A percentile compares a stretch with the other conserved stretches of the same genome.
These are phyloP conservation scores for Rhizophagus prolifer DNA, from an alignment of 192 early-diverging fungal species.

Conservation along the genomic window DNA sequence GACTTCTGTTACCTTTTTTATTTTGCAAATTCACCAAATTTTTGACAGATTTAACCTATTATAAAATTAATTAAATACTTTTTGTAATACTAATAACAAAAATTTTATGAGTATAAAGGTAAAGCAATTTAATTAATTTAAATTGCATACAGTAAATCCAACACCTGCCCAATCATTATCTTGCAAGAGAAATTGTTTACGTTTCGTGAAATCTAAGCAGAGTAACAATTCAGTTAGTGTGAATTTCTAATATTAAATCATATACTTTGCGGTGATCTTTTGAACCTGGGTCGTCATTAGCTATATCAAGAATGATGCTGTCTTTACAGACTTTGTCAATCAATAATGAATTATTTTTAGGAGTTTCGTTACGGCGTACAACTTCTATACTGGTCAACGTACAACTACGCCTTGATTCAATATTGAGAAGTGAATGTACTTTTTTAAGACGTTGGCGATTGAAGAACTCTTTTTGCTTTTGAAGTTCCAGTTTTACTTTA, in stretches of 20 bases:
- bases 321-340: background rate
- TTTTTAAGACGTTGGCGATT: constrained; percentile 17
- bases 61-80: no score
- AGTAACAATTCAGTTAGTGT: background rate
- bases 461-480: constrained; percentile 24
- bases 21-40: no score
- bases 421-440: constrained; percentile 1
- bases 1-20: no score
- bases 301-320: background rate
- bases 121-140: background rate
- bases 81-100: background rate
- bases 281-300: background rate
- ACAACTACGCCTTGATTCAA: background rate
- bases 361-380: background rate
- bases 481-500: constrained; percentile 16
- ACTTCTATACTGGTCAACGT: constrained; percentile 13
- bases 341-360: background rate
- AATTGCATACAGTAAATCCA: background rate
- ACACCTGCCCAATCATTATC: constrained; percentile 12
- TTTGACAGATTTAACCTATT: no score
- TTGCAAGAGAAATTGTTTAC: constrained; percentile 18
- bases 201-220: constrained; percentile 2
- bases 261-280: background rate
- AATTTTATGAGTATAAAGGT: no score
- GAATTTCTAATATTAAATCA: background rate